Base-by-base conservation (phyloP, 2,329 filamentous ascomycete species). In the Penicillium sp. region DNA sequence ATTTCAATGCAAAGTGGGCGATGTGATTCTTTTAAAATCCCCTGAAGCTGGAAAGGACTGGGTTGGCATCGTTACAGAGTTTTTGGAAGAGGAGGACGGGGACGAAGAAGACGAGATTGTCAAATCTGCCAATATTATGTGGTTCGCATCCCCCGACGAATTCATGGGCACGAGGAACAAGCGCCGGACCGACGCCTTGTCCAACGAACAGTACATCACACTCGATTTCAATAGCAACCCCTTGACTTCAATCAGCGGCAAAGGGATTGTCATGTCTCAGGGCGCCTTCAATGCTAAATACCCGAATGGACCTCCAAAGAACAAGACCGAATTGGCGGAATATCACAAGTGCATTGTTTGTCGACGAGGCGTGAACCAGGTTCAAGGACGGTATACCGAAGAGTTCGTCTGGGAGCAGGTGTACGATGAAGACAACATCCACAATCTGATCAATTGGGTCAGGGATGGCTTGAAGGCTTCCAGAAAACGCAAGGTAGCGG, bases 401-500 rank as follows among this genome's bases (percentile, higher is more conserved):
- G 92, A 97, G 66, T 96, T 99, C 63, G 72, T 84, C 1, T 99
- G 94, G 94, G 92, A 97, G 69, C 85, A 96, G 42, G 76, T 95
- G 2, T 96, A 90, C 65, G 79, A 78, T 0, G 86, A 85, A n/a
- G 79, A 79, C 32, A 78, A 88, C 60, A 80, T 96, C 31, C 82
- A 83, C 46, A 70, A 79, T 5, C 73, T 96, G 43, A 79, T 89
- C 35, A 82, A 88, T 31, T 76, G 88, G 60, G 81, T 97, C 16
- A 83, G 89, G 68, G 81, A 71, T 31, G 67, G 68, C 5, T 57
- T 94, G 14, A 92, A 90, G 68, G 82, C 84, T 26, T 89, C 85
- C 1, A 83, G 86, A 56, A 87, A 82, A 64, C 69, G 75, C 61
- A 76, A 76, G 57, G 65, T 66, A n/a, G 66, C 62, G 3, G 73